Conservation (phyloP, 2,329 filamentous ascomycete genomes). For the Colletotrichum abscissum region DNA sequence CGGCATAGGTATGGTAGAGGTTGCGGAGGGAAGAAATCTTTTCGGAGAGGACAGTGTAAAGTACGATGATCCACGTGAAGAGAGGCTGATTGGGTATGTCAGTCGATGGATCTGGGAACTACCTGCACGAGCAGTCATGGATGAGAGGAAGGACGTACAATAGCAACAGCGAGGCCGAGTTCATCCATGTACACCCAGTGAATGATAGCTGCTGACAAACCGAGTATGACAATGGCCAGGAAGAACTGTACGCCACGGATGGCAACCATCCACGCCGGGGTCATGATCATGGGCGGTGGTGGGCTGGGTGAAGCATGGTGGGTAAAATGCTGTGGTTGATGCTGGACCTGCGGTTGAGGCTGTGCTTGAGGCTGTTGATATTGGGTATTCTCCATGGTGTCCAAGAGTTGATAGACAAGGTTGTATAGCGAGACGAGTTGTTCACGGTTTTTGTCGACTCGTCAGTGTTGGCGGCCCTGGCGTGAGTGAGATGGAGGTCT, state of each 20-base stretch:
- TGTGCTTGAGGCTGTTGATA: constrained; percentile 4
- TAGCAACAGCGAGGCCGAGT: constrained; percentile 53
- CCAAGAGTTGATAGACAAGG: background rate
- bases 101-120: background rate
- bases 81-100: constrained; percentile 46
- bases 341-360: background rate
- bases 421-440: background rate
- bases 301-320: background rate
- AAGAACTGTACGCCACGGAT: constrained; percentile 54
- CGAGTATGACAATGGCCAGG: constrained; percentile 55
- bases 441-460: background rate
- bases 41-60: constrained; percentile 55
- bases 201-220: constrained; percentile 53
- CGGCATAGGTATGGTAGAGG: constrained; percentile 57
- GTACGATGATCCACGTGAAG: constrained; percentile 57
- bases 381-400: constrained; percentile 12
- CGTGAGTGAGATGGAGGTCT: background rate
- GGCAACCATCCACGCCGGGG: constrained; percentile 56
- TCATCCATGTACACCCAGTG: constrained; percentile 52
- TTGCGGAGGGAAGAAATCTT: constrained; percentile 47
- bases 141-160: constrained; percentile 45
- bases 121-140: too few relatives aligned
- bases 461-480: background rate
- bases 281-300: constrained; percentile 46
- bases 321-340: background rate